Evolutionary conservation across 23 red algal genomes (phyloP).

Genomic region (Gracilaria gracilis): DNA sequence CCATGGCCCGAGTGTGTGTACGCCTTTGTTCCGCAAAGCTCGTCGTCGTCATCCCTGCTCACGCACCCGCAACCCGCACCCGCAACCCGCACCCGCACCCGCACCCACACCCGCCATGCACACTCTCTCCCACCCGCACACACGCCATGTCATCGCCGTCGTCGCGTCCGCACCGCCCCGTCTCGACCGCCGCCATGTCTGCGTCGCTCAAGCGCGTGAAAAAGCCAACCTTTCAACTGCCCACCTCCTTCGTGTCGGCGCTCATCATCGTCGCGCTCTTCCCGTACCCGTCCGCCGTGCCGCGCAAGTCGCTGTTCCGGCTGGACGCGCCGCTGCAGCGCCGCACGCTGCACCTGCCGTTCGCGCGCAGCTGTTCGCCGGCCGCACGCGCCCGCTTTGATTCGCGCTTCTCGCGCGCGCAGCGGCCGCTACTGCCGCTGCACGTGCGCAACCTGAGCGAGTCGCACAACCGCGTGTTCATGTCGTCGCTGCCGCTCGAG

Average conservation of each 20-base stretch:
- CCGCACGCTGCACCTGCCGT: neutral
- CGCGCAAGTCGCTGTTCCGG: neutral
- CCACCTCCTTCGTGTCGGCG: slow-evolving; percentile 18
- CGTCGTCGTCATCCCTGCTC: neutral
- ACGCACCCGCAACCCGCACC: no score
- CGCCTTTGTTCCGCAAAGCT: slow-evolving; percentile 5
- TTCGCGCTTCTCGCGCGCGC: slow-evolving; percentile 18
- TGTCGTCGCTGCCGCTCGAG: slow-evolving; percentile 32
- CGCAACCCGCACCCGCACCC: no score
- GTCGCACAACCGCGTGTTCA: slow-evolving; percentile 45
- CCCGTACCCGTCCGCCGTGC: neutral
- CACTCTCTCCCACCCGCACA: neutral
- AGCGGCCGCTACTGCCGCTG: neutral
- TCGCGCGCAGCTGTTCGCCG: slow-evolving; percentile 23
- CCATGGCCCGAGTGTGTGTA: slow-evolving; percentile 22
- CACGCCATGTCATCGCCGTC: neutral
- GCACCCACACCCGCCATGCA: no score
- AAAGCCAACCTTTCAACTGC: neutral
- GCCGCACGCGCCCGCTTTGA: slow-evolving; percentile 25
- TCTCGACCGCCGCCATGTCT: neutral
- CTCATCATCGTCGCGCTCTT: slow-evolving; percentile 22
- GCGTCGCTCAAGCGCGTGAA: neutral
- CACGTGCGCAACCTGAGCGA: neutral
- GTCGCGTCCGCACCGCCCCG: no score
- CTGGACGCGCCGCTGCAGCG: neutral